Evolutionary conservation across 2,329 filamentous ascomycete species (phyloP).

Genomic region (Diaporthe helianthi): DNA sequence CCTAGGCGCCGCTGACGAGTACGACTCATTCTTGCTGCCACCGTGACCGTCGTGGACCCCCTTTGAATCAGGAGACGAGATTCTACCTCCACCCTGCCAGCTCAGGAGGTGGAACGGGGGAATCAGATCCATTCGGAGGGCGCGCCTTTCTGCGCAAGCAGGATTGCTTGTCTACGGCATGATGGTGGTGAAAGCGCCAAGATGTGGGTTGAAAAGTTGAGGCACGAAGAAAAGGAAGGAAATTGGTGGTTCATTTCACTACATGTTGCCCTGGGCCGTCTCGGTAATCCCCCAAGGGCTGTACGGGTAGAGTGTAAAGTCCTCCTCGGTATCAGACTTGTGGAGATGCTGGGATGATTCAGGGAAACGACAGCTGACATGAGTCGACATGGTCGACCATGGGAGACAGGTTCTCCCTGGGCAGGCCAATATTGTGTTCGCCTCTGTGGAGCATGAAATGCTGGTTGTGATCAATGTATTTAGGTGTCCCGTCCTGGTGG

Average conservation of each 20-base stretch:
- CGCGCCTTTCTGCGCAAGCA: not conserved
- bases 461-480: constrained; percentile 33
- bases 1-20: constrained; percentile 12
- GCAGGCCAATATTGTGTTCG: constrained; percentile 7
- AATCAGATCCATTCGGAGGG: not conserved
- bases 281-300: not conserved
- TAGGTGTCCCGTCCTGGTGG: constrained; percentile 37
- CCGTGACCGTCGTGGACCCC: not conserved
- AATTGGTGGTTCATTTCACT: constrained; percentile 34
- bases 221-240: not conserved
- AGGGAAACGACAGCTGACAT: constrained; percentile 24
- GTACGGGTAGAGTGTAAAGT: constrained; percentile 34
- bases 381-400: constrained; percentile 26
- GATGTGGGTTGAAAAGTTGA: constrained; percentile 24
- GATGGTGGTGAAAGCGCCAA: not conserved
- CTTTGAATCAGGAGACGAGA: not conserved
- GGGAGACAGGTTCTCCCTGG: constrained; percentile 21
- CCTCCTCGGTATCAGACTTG: constrained; percentile 29
- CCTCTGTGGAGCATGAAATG: constrained; percentile 36
- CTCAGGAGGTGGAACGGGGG: constrained; percentile 20
- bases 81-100: constrained; percentile 26
- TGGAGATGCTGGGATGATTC: not conserved
- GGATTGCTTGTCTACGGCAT: not conserved
- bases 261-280: constrained; percentile 20
- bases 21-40: constrained; percentile 9